These are phyloP conservation scores for Metarhizium humberi DNA, from an alignment of 2,329 filamentous ascomycete genomes.

Conservation along the genomic window DNA sequence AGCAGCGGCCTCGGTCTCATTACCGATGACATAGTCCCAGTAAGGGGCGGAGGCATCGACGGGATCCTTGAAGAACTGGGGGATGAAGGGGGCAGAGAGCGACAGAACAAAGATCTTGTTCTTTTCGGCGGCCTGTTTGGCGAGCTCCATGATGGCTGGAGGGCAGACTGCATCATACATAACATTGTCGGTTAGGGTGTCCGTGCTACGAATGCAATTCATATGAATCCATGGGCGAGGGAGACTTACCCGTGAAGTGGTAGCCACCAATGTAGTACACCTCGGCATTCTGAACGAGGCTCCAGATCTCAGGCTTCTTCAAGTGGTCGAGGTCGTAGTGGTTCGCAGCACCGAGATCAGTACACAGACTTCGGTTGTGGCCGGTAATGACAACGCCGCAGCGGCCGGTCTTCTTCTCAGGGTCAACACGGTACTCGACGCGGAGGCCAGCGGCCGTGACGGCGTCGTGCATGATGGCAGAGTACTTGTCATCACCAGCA, in stretches of 20 bases:
- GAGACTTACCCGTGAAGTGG: constrained; percentile 64
- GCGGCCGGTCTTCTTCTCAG: constrained; percentile 74
- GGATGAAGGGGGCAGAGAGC: constrained; percentile 90
- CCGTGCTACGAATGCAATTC: neutral
- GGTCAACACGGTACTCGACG: constrained; percentile 90
- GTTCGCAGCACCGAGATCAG: constrained; percentile 92
- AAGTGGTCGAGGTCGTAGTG: constrained; percentile 93
- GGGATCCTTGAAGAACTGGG: constrained; percentile 95
- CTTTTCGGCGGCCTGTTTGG: constrained; percentile 76
- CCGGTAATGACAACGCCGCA: constrained; percentile 96
- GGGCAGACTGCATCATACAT: constrained; percentile 56
- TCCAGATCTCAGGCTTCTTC: constrained; percentile 86
- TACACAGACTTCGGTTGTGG: constrained; percentile 90
- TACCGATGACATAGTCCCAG: constrained; percentile 94
- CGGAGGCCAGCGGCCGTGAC: constrained; percentile 81
- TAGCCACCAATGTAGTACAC: constrained; percentile 92
- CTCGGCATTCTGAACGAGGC: constrained; percentile 77
- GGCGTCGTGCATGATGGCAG: constrained; percentile 76
- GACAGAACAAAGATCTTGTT: constrained; percentile 92
- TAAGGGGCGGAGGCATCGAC: constrained; percentile 80
- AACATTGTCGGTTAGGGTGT: neutral
- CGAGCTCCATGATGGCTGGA: constrained; percentile 79
- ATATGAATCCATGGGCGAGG: neutral
- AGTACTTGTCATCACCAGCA: constrained; percentile 93
- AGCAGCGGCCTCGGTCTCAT: constrained; percentile 86